phyloP scores from a whole-genome alignment of 768 basidiomycete species.

The Tephrocybe sp. region DNA sequence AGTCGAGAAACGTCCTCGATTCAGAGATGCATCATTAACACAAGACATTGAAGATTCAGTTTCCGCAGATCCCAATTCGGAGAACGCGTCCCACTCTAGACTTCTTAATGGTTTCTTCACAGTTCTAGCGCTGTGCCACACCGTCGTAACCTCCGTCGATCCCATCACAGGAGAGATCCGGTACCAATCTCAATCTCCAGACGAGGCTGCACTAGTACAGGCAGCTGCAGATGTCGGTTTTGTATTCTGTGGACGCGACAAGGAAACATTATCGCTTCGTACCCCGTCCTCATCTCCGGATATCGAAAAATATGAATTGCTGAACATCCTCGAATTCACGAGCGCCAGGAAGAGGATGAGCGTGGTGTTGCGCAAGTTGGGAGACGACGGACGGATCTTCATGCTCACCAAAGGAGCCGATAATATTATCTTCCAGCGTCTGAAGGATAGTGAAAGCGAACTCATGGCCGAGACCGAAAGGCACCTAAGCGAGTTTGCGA shows the following conservation, averaged over 20 bases:
- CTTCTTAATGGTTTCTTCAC: constrained; percentile 86
- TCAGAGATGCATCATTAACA: constrained; percentile 54
- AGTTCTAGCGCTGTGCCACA: constrained; percentile 90
- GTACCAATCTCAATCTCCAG: constrained; percentile 96
- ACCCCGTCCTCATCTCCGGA: constrained; percentile 66
- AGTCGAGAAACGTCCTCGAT: constrained; percentile 34
- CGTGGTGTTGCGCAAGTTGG: constrained; percentile 76
- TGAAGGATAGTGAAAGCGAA: constrained; percentile 62
- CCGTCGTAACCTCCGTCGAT: constrained; percentile 78
- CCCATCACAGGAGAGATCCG: constrained; percentile 68
- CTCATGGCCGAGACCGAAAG: constrained; percentile 75
- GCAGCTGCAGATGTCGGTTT: constrained; percentile 95
- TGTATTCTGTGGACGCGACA: constrained; percentile 87
- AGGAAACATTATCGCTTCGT: constrained; percentile 69
- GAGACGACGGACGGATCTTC: constrained; percentile 60
- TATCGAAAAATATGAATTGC: constrained; percentile 80
- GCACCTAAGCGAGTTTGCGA: constrained; percentile 86
- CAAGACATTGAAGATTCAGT: constrained; percentile 65
- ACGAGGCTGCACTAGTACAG: constrained; percentile 96
- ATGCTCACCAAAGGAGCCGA: constrained; percentile 91
- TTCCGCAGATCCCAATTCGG: constrained; percentile 44
- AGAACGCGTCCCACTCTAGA: constrained; percentile 57
- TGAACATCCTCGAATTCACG: constrained; percentile 94
- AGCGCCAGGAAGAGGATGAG: constrained; percentile 95
- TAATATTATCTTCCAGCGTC: constrained; percentile 91